Evolutionary conservation across 108 stramenopile species (phyloP).

Genomic region (Nitzschia palea): DNA sequence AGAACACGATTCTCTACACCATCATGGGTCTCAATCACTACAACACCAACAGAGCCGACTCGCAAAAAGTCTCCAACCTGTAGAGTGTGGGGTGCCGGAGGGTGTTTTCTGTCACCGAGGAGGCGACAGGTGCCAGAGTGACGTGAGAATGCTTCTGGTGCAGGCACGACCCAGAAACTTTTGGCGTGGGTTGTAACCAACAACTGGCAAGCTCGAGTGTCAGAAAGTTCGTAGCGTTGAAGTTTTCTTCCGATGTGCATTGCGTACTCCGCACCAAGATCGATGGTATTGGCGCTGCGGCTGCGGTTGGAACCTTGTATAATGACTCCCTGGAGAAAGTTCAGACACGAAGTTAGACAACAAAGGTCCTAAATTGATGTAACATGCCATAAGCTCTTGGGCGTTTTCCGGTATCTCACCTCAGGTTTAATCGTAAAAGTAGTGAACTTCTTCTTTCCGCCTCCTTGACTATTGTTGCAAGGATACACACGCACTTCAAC

Average conservation of each 20-base stretch:
- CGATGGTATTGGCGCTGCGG: slow-evolving; percentile 50
- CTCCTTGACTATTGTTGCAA: slow-evolving; percentile 75
- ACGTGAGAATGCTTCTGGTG: slow-evolving; percentile 94
- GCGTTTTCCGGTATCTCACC: slow-evolving; percentile 31
- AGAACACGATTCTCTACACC: slow-evolving; percentile 78
- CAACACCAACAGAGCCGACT: slow-evolving; percentile 93
- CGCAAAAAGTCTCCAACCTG: slow-evolving; percentile 93
- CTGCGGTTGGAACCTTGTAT: slow-evolving; percentile 82
- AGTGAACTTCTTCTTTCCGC: slow-evolving; percentile 70
- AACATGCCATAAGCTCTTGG: not conserved
- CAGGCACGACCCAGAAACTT: slow-evolving; percentile 92
- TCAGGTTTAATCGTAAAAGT: slow-evolving; percentile 85
- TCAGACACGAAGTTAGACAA: not conserved
- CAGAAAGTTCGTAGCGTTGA: slow-evolving; percentile 80
- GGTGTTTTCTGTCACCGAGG: slow-evolving; percentile 91
- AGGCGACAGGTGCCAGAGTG: slow-evolving; percentile 95
- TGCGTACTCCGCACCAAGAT: slow-evolving; percentile 78
- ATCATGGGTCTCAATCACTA: slow-evolving; percentile 94
- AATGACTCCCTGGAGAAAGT: slow-evolving; percentile 60
- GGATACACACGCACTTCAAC: slow-evolving; percentile 88
- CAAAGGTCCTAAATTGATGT: no score
- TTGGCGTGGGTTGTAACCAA: slow-evolving; percentile 85
- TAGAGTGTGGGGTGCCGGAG: slow-evolving; percentile 70
- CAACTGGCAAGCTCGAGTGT: slow-evolving; percentile 89
- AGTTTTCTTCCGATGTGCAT: slow-evolving; percentile 77